Evolutionary conservation across 2,329 filamentous ascomycete species (phyloP), one percentile per base, ranked within the genome.

Genomic region (Colletotrichum liriopes): DNA sequence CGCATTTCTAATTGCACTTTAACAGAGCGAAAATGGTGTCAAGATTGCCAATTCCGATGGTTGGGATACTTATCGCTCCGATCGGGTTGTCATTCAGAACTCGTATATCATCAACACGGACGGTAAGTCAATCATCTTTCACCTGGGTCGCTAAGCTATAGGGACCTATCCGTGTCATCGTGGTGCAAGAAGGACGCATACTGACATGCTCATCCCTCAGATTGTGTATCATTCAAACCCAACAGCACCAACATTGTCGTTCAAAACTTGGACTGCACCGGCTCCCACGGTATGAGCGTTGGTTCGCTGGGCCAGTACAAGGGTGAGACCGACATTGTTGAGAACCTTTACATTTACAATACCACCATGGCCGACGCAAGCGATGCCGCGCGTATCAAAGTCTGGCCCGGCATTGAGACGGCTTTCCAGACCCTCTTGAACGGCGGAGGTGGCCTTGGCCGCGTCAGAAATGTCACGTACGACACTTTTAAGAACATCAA

Each of bases 211-310:
- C n/a, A 35, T 52, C 3, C 29, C 43, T 16, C 29, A 72, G 65
- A 94, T 77, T 94, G 92, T 69, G 90, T 94, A 11, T 91, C 90
- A 0, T 93, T 94, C 86, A 94, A 94, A 81, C 92, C 92, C 7
- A 94, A 93, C 79, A 91, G 87, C 76, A 93, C 91, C 49, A 87
- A 93, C 73, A 88, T 93, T 5, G 80, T 93, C 5, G 87, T 93
- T 5, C 91, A 93, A 78, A 91, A 91, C 74, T 81, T 94, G 3
- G 82, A 84, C 72, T 94, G 92, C 81, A 92, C 92, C 75, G 91
- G 91, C 32, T 93, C 90, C 2, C 92, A 94, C 77, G 92, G 92
- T 45, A 93, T 94, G 75, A 91, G 88, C 12, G 91, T 93, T n/a
- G 92, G 92, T 6, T 93, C 90, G 0, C 83, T 94, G 0, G 92